Percentiles rank a stretch among this genome's conserved stretches.
Evolutionary conservation across 2,329 filamentous ascomycete genomes (phyloP).

Genomic region (Incumbomyces lentus): DNA sequence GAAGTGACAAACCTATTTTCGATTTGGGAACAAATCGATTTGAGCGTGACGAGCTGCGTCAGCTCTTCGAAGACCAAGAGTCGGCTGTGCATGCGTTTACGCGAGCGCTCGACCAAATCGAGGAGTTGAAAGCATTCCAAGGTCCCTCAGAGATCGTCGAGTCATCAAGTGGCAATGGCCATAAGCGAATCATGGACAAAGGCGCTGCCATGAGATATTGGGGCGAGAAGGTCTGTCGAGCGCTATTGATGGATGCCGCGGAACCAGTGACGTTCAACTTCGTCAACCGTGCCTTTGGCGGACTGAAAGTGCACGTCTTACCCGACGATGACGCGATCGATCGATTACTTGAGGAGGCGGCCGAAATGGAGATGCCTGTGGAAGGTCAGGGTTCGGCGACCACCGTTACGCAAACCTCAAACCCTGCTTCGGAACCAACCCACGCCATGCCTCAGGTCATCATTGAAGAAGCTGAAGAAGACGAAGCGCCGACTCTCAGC

Average conservation of each 20-base stretch:
- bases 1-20: conserved; percentile 37
- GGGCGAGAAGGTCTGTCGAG: conserved; percentile 49
- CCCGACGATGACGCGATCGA: conserved; percentile 19
- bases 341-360: conserved; percentile 4
- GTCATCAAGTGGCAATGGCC: conserved; percentile 11
- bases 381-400: background rate
- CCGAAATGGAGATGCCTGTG: conserved; percentile 18
- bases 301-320: conserved; percentile 38
- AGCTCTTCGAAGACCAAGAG: conserved; percentile 43
- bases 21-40: conserved; percentile 51
- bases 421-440: background rate
- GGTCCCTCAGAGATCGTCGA: conserved; percentile 27
- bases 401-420: background rate
- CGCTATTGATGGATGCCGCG: conserved; percentile 47
- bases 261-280: conserved; percentile 46
- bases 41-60: conserved; percentile 43
- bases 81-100: conserved; percentile 49
- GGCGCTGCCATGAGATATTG: conserved; percentile 42
- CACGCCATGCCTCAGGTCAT: background rate
- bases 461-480: conserved; percentile 33
- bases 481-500: background rate
- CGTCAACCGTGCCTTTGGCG: conserved; percentile 53
- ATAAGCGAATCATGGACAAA: conserved; percentile 32
- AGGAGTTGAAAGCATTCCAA: conserved; percentile 39
- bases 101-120: conserved; percentile 37